Evolutionary conservation across 2,329 filamentous ascomycete genomes (phyloP).

Genomic region (Aspergillus puulaauensis): DNA sequence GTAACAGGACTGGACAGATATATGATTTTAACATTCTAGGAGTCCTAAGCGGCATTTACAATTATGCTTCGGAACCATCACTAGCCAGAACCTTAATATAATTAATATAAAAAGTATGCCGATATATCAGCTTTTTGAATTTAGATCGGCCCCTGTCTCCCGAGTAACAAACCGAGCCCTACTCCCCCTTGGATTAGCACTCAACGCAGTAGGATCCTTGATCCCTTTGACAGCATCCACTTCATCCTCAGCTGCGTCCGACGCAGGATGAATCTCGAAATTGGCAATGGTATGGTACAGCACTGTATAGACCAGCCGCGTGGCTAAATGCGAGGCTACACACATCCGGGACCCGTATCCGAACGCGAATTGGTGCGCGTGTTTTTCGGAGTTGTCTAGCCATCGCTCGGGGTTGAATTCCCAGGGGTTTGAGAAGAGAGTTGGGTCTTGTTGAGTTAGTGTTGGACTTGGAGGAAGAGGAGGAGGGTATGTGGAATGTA

Average conservation of each 20-base stretch:
- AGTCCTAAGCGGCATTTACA: too few species aligned
- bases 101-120: too few species aligned
- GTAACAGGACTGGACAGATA: too few species aligned
- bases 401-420: neutral
- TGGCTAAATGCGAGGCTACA: neutral
- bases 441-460: neutral
- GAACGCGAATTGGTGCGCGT: neutral
- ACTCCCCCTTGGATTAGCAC: neutral
- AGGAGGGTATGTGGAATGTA: neutral
- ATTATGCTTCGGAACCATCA: too few species aligned
- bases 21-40: too few species aligned
- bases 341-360: neutral
- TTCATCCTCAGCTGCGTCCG: neutral
- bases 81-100: too few species aligned
- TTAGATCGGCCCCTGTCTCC: too few species aligned
- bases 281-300: neutral
- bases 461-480: too few species aligned
- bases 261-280: neutral
- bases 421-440: neutral
- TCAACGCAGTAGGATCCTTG: neutral
- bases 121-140: too few species aligned
- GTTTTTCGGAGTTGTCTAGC: neutral
- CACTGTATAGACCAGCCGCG: neutral
- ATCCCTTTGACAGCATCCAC: neutral
- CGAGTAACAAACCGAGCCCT: neutral